Conservation (phyloP, 768 basidiomycete species). For the Rhodotorula babjevae region DNA sequence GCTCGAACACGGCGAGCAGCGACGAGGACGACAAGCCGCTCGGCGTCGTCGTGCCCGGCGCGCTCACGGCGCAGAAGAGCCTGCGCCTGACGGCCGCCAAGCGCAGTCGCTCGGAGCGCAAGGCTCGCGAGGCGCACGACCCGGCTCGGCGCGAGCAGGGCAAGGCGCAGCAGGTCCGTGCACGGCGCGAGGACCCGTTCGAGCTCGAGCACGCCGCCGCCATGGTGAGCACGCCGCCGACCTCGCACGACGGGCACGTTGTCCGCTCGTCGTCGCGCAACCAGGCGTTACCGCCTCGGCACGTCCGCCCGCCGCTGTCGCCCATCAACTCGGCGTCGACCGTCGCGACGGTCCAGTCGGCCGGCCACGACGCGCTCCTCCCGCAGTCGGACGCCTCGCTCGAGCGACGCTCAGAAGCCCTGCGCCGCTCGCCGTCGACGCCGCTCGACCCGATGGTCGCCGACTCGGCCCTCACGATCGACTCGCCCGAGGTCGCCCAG, state of each 20-base stretch:
- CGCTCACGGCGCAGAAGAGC: constrained; percentile 72
- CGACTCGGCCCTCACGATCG: constrained; percentile 31
- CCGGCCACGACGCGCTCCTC: constrained; percentile 38
- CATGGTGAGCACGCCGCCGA: constrained; percentile 3
- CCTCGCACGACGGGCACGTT: not conserved
- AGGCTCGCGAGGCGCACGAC: constrained; percentile 6
- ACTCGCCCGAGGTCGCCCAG: constrained; percentile 13
- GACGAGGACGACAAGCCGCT: constrained; percentile 59
- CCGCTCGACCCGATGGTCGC: constrained; percentile 39
- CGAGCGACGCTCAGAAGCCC: constrained; percentile 22
- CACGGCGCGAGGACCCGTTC: constrained; percentile 17
- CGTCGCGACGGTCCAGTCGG: constrained; percentile 22
- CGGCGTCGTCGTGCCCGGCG: constrained; percentile 74
- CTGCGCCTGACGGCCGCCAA: constrained; percentile 54
- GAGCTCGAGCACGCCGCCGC: constrained; percentile 25
- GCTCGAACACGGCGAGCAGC: not conserved
- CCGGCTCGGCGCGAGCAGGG: not conserved
- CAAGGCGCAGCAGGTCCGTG: not conserved
- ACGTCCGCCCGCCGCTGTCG: not conserved
- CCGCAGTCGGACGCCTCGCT: constrained; percentile 41
- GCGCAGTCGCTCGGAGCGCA: not conserved
- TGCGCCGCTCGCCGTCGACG: constrained; percentile 24
- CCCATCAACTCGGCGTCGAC: not conserved
- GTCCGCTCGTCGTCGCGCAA: not conserved
- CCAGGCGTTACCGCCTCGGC: not conserved